Evolutionary conservation across 2,329 filamentous ascomycete species (phyloP).

Genomic region (Pseudocercospora cruenta): DNA sequence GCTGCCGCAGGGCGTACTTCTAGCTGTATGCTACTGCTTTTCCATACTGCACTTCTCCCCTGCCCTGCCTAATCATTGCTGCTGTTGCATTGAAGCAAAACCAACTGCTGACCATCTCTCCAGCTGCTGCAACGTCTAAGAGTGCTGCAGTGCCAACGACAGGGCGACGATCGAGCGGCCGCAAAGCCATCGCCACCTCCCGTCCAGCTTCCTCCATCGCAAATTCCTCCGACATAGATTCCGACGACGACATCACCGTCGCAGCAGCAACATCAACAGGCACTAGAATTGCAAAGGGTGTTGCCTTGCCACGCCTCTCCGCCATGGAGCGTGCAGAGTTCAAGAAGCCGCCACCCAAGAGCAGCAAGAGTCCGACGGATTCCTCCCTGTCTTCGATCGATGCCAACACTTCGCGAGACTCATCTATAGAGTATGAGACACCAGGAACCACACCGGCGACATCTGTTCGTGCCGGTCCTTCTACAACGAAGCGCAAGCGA

Average conservation of each 20-base stretch:
- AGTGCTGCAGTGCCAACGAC: neutral
- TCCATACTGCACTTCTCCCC: neutral
- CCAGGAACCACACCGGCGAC: constrained; percentile 64
- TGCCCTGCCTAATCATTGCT: neutral
- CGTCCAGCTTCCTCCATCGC: constrained; percentile 2
- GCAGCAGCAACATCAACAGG: constrained; percentile 5
- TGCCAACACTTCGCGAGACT: constrained; percentile 40
- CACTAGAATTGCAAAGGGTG: constrained; percentile 22
- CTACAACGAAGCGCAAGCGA: constrained; percentile 38
- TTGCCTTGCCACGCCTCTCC: constrained; percentile 22
- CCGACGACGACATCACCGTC: neutral
- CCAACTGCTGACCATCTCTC: neutral
- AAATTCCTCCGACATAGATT: constrained; percentile 2
- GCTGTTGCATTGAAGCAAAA: neutral
- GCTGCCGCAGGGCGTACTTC: neutral
- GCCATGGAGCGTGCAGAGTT: constrained; percentile 25
- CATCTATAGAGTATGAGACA: constrained; percentile 60
- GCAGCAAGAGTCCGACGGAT: constrained; percentile 27
- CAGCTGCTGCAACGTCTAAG: neutral
- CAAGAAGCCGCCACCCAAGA: constrained; percentile 24
- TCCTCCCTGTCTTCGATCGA: constrained; percentile 29
- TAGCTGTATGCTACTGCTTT: neutral
- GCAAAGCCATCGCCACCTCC: constrained; percentile 2
- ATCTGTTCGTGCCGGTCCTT: constrained; percentile 40
- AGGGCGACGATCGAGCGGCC: neutral